Percentiles rank a stretch among this genome's conserved stretches.
phyloP scores from a whole-genome alignment of 345 rosid genomes.

The Iberis pinnata region DNA sequence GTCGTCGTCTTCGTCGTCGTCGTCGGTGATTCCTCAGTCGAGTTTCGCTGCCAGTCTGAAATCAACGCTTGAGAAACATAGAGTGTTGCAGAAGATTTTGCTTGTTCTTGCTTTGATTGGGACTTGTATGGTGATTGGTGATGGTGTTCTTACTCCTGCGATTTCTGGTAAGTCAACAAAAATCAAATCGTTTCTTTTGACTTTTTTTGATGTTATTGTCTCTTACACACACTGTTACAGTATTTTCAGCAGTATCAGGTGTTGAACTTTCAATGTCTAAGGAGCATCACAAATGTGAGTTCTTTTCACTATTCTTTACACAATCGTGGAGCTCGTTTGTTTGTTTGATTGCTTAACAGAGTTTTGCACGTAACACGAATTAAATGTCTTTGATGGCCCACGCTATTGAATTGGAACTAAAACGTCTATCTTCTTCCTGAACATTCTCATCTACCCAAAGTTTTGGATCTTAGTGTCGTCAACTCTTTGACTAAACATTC shows the following conservation, averaged over 20 bases:
- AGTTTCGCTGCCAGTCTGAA: constrained; percentile 51
- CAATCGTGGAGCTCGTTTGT: constrained; percentile 25
- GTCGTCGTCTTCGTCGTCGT: background rate
- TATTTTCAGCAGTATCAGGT: constrained; percentile 89
- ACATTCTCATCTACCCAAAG: constrained; percentile 8
- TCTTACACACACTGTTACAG: constrained; percentile 34
- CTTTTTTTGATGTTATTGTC: constrained; percentile 3
- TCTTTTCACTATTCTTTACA: background rate
- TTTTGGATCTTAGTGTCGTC: constrained; percentile 18
- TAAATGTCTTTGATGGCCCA: constrained; percentile 21
- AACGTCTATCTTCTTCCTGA: constrained; percentile 7
- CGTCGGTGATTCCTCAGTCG: constrained; percentile 27
- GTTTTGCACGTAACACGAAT: constrained; percentile 28
- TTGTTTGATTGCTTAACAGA: constrained; percentile 17
- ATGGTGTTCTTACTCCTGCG: constrained; percentile 84
- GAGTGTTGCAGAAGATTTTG: constrained; percentile 64
- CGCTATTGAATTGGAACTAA: constrained; percentile 17
- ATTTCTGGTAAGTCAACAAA: constrained; percentile 50
- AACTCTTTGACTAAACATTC: constrained; percentile 3
- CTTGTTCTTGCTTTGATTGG: constrained; percentile 80
- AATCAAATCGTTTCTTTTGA: background rate
- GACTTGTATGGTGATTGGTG: constrained; percentile 96
- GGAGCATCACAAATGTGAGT: constrained; percentile 55
- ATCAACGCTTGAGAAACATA: constrained; percentile 54
- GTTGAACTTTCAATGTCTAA: constrained; percentile 69